Conservation (phyloP, 2,329 filamentous ascomycete genomes). For the Talaromyces sp. region DNA sequence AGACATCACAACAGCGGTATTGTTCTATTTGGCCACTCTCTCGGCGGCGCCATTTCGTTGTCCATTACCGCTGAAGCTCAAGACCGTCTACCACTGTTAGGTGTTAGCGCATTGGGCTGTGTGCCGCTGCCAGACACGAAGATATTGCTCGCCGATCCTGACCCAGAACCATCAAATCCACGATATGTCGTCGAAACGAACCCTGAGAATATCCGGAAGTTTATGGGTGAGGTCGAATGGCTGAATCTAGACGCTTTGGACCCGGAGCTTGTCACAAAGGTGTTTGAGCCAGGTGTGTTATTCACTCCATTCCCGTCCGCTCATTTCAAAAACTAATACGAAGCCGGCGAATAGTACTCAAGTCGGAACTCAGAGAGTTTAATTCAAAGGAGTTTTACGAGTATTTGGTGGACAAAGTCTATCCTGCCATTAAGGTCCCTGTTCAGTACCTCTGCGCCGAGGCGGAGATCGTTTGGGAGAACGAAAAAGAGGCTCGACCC, state of each 20-base stretch:
- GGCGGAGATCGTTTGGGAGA: conserved; percentile 11
- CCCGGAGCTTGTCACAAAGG: background rate
- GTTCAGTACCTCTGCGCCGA: conserved; percentile 13
- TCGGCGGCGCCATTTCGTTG: conserved; percentile 17
- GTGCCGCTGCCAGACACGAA: background rate
- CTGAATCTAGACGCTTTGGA: conserved; percentile 11
- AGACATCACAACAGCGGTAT: conserved; percentile 15
- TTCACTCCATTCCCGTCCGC: background rate
- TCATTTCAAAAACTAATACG: background rate
- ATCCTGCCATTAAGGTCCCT: conserved; percentile 10
- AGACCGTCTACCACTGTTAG: conserved; percentile 10
- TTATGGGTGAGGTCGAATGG: conserved; percentile 14
- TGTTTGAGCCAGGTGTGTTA: conserved; percentile 14
- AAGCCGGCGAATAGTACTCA: background rate
- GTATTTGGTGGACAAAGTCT: conserved; percentile 8
- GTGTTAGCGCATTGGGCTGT: conserved; percentile 13
- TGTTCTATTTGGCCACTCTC: conserved; percentile 16
- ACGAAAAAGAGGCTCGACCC: conserved; percentile 9
- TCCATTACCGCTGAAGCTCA: conserved; percentile 19
- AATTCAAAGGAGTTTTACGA: conserved; percentile 5
- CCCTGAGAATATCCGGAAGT: conserved; percentile 11
- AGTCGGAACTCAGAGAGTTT: conserved; percentile 14
- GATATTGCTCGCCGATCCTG: conserved; percentile 1
- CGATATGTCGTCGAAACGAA: conserved; percentile 10
- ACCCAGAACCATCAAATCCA: conserved; percentile 9